Conservation (phyloP, 73 alveolate species). For the Paramecium octaurelia region DNA sequence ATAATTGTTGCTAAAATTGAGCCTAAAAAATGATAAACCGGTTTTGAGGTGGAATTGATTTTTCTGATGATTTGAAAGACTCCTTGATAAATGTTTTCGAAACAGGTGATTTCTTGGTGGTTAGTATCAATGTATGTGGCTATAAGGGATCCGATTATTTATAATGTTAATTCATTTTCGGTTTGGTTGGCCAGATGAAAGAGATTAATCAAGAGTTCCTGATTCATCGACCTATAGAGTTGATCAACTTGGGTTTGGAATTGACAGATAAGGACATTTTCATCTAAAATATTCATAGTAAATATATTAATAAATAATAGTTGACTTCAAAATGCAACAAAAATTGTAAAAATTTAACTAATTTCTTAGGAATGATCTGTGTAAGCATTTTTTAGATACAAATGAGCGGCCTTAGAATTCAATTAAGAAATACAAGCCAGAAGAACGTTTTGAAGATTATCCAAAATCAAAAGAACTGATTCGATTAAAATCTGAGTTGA, state of each 20-base stretch:
- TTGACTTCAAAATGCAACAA: not conserved
- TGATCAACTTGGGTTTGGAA: not conserved
- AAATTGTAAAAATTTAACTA: not conserved
- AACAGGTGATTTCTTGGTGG: not conserved
- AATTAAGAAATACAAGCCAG: slow-evolving; percentile 56
- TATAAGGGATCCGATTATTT: not conserved
- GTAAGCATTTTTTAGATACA: slow-evolving; percentile 44
- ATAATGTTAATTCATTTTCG: not conserved
- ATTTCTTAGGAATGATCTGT: slow-evolving; percentile 32
- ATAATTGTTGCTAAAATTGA: slow-evolving; percentile 23
- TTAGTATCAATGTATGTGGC: not conserved
- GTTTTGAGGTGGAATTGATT: not conserved
- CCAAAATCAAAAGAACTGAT: slow-evolving; percentile 86
- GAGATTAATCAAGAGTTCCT: not conserved
- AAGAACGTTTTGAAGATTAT: slow-evolving; percentile 66
- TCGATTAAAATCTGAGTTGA: slow-evolving; percentile 77
- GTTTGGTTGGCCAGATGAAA: not conserved
- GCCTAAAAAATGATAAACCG: slow-evolving; percentile 44
- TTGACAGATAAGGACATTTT: not conserved
- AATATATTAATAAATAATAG: not conserved
- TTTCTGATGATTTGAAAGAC: not conserved
- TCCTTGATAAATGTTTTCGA: not conserved
- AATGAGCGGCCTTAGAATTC: slow-evolving; percentile 57
- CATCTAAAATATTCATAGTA: not conserved
- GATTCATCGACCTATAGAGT: not conserved